Conservation (phyloP, 805 yeast genomes). For the Sugiyamaella marilandica region DNA sequence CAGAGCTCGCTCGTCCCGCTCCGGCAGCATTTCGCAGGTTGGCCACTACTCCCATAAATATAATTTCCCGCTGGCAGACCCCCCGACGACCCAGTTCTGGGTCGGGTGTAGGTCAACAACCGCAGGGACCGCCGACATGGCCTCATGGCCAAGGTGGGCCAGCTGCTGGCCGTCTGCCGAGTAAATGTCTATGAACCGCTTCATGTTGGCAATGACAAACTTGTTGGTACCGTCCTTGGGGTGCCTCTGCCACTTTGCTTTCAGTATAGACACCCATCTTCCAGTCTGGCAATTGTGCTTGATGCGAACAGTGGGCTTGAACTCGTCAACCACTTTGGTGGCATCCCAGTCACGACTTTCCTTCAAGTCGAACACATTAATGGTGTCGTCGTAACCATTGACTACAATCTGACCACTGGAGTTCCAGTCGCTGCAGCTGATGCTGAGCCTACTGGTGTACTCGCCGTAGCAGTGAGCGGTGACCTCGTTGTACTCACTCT, state of each 20-base stretch:
- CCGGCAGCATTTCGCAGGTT: too few species aligned
- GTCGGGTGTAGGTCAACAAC: slow-evolving; percentile 79
- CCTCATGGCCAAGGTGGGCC: slow-evolving; percentile 61
- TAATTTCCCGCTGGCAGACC: slow-evolving; percentile 88
- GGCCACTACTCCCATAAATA: slow-evolving; percentile 49
- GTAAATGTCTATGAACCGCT: slow-evolving; percentile 77
- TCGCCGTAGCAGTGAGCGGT: slow-evolving; percentile 54
- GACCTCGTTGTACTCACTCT: slow-evolving; percentile 16
- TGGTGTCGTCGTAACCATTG: slow-evolving; percentile 88
- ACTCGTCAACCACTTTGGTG: slow-evolving; percentile 15
- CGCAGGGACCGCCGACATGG: slow-evolving; percentile 89
- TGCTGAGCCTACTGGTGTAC: slow-evolving; percentile 70
- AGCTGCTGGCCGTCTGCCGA: slow-evolving; percentile 69
- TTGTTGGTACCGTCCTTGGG: slow-evolving; percentile 73
- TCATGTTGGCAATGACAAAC: slow-evolving; percentile 92
- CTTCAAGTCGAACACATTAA: slow-evolving; percentile 62
- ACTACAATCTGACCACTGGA: slow-evolving; percentile 64
- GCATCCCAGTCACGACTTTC: slow-evolving; percentile 23
- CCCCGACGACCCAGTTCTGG: slow-evolving; percentile 88
- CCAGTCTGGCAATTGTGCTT: slow-evolving; percentile 96
- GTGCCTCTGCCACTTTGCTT: slow-evolving; percentile 76
- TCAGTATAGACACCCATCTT: slow-evolving; percentile 90
- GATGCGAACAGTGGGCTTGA: slow-evolving; percentile 59
- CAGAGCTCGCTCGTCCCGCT: too few species aligned
- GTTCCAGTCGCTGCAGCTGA: slow-evolving; percentile 84